Base-by-base conservation (phyloP, 2,329 filamentous ascomycete species). In the Clathrospora elynae region DNA sequence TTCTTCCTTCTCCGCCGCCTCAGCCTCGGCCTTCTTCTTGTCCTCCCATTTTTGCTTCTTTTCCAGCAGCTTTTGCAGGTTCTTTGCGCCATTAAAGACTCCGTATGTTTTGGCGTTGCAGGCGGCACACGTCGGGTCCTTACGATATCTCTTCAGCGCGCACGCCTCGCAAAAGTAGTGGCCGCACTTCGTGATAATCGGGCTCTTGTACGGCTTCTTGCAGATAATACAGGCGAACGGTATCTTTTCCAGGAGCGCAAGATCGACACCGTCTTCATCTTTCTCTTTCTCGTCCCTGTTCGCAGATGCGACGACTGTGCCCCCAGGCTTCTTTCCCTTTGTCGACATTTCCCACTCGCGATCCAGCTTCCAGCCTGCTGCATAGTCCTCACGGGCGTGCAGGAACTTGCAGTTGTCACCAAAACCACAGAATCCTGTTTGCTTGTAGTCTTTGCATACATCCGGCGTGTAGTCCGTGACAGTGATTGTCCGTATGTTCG, bases 151-250 rank as follows among this genome's bases (percentile, higher is more conserved):
- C 66, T 88, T 84, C 58, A 97, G 75, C 17, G 93, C 93, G 70
- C 93, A 99, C 1, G 80, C 78, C 69, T 96, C 88, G 67, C 93
- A 99, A 65, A 97, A 97, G 70, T 97, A 97, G 69, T 99, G 93
- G 0, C 90, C 88, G 57, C 93, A 99, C 54, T 90, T 87, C 9
- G 93, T 97, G 16, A 92, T 75, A 9, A 97, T 81, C 0, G 93
- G 92, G 43, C 82, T 79, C 59, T 83, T 86, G 71, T 96, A 96
- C 1, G 84, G 71, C 24, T 83, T 80, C 59, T 85, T 84, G 76
- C 91, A 96, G 49, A 96, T 89, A 52, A 95, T 82, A 69, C 91
- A 96, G 1, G 83, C 88, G 65, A 96, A 96, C 0, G 91, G 91
- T 14, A 96, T 95, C 59, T 85, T 87, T 65, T 91, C 85, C 35